These are phyloP conservation scores for Fraxinus velutina DNA, from an alignment of 305 asterid species.

Conservation along the genomic window DNA sequence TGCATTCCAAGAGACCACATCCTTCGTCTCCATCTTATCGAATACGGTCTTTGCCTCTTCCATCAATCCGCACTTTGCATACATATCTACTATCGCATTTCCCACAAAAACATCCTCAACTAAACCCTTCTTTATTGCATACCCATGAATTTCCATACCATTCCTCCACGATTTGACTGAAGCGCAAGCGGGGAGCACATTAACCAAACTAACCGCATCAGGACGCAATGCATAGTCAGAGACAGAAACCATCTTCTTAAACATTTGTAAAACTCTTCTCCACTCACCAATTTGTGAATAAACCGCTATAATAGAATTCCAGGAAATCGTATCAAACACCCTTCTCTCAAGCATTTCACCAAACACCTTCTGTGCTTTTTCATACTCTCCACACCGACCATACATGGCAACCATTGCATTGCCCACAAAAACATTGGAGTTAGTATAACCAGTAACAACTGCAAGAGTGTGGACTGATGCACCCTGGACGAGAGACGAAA, in stretches of 20 bases:
- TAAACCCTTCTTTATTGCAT: conserved; percentile 51
- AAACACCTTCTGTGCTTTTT: conserved; percentile 49
- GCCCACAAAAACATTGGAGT: conserved; percentile 62
- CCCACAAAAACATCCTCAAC: conserved; percentile 62
- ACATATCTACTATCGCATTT: conserved; percentile 68
- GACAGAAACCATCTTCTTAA: conserved; percentile 41
- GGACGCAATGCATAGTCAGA: conserved; percentile 38
- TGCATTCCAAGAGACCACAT: conserved; percentile 81
- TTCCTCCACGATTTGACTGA: conserved; percentile 35
- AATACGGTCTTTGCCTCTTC: conserved; percentile 57
- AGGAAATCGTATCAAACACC: conserved; percentile 53
- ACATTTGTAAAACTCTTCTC: conserved; percentile 43
- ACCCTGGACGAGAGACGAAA: conserved; percentile 35
- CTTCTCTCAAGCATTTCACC: conserved; percentile 54
- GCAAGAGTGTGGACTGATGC: conserved; percentile 50
- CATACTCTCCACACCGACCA: conserved; percentile 54
- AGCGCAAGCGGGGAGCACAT: conserved; percentile 67
- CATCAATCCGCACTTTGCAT: conserved; percentile 62
- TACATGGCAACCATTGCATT: conserved; percentile 71
- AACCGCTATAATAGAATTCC: conserved; percentile 68
- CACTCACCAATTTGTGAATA: conserved; percentile 47
- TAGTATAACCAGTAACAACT: conserved; percentile 35
- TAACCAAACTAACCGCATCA: conserved; percentile 71
- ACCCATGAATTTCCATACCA: conserved; percentile 64
- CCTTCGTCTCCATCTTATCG: conserved; percentile 64